Percentiles rank a stretch among this genome's conserved stretches.
These are phyloP conservation scores for Xeromyces bisporus DNA, from an alignment of 495 filamentous ascomycete genomes.

Conservation along the genomic window DNA sequence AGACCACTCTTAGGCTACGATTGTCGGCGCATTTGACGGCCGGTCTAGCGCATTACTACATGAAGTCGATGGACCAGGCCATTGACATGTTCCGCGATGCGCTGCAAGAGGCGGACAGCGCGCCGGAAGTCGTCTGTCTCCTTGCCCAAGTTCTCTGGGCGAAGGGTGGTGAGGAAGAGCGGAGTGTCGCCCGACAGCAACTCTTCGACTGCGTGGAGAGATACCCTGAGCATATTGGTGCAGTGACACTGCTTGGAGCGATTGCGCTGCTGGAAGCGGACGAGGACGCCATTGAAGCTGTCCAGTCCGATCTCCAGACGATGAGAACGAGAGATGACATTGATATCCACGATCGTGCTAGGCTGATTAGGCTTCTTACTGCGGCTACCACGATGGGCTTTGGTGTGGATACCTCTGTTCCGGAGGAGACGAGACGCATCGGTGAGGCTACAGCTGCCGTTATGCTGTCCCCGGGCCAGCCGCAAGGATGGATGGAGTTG, in stretches of 20 bases:
- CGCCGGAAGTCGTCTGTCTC: conserved; percentile 76
- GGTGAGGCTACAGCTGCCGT: conserved; percentile 50
- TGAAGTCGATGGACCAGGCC: conserved; percentile 41
- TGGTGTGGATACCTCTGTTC: conserved; percentile 14
- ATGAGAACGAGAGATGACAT: conserved; percentile 47
- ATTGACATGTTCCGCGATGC: conserved; percentile 69
- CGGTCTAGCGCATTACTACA: conserved; percentile 64
- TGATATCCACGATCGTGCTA: conserved; percentile 25
- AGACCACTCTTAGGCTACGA: conserved; percentile 43
- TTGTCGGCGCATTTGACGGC: conserved; percentile 76
- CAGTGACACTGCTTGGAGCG: conserved; percentile 61
- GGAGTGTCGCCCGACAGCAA: conserved; percentile 58
- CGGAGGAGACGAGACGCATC: conserved; percentile 22
- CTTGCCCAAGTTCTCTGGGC: conserved; percentile 87
- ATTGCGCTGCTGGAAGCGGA: conserved; percentile 71
- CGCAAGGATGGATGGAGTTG: conserved; percentile 62
- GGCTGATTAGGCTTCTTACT: conserved; percentile 39
- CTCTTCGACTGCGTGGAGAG: conserved; percentile 61
- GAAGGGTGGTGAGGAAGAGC: conserved; percentile 59
- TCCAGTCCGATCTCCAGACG: conserved; percentile 55
- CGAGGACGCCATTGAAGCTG: conserved; percentile 59
- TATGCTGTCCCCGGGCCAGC: conserved; percentile 58
- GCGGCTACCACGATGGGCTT: conserved; percentile 34
- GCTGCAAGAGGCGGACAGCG: conserved; percentile 55
- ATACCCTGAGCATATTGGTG: conserved; percentile 55